phyloP scores from a whole-genome alignment of 495 filamentous ascomycete species.

The Lepraria neglecta region DNA sequence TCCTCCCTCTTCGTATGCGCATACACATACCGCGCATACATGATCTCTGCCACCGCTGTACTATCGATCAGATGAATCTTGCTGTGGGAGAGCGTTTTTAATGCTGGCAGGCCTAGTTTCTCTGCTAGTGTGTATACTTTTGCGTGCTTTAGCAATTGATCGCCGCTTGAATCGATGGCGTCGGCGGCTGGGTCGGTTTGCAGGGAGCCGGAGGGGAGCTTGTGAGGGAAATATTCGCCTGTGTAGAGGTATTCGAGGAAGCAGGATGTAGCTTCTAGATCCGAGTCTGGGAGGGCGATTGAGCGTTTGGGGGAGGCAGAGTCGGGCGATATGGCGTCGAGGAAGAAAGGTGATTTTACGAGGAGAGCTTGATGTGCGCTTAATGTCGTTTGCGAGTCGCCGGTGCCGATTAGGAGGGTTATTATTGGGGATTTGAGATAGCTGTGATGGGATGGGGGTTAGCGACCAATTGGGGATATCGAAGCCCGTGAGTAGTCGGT shows the following conservation, averaged over 20 bases:
- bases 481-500: too few relatives aligned
- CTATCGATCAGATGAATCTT: constrained; percentile 87
- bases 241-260: constrained; percentile 93
- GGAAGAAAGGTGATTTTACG: constrained; percentile 64
- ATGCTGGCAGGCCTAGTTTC: constrained; percentile 62
- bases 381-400: constrained; percentile 42
- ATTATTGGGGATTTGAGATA: constrained; percentile 76
- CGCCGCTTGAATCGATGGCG: constrained; percentile 60
- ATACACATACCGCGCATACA: constrained; percentile 88
- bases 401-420: constrained; percentile 61
- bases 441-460: constrained; percentile 1
- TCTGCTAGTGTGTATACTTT: constrained; percentile 83
- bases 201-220: constrained; percentile 47
- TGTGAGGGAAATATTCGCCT: constrained; percentile 75
- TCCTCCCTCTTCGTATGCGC: constrained; percentile 64
- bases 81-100: constrained; percentile 70
- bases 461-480: not conserved
- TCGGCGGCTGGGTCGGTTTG: constrained; percentile 54
- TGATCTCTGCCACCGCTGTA: constrained; percentile 79
- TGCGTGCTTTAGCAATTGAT: constrained; percentile 77
- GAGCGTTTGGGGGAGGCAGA: constrained; percentile 40
- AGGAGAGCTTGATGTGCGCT: constrained; percentile 77
- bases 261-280: constrained; percentile 75
- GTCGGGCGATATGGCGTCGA: constrained; percentile 44
- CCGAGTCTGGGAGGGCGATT: constrained; percentile 62